Percentiles rank a stretch among this genome's conserved stretches.
Evolutionary conservation across 225 moss, liverwort and hornwort genomes (phyloP).

Genomic region (Takakia lepidozioides): DNA sequence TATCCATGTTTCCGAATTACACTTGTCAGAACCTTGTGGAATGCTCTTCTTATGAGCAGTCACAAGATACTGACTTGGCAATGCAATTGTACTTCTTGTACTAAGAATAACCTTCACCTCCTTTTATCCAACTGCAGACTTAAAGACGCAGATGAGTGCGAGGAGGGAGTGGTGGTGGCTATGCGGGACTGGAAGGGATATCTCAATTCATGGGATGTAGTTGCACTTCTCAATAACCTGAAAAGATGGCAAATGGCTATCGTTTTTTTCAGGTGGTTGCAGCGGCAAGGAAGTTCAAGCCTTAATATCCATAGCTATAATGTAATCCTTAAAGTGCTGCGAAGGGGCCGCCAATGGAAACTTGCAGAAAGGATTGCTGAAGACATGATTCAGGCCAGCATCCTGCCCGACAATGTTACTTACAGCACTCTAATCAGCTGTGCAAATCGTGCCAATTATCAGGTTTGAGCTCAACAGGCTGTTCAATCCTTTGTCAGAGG

Average conservation of each 20-base stretch:
- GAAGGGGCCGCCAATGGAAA: constrained; percentile 68
- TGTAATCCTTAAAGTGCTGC: constrained; percentile 75
- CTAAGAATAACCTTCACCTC: too few relatives aligned
- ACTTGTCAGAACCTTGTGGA: not conserved
- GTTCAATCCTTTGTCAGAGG: too few relatives aligned
- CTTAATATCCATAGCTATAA: constrained; percentile 70
- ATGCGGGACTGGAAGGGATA: constrained; percentile 46
- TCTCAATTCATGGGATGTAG: constrained; percentile 48
- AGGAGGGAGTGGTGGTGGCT: constrained; percentile 46
- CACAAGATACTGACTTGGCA: too few relatives aligned
- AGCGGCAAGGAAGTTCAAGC: constrained; percentile 31
- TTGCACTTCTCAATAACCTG: constrained; percentile 43
- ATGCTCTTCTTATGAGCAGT: not conserved
- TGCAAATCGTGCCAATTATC: constrained; percentile 62
- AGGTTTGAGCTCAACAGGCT: constrained; percentile 28
- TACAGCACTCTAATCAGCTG: constrained; percentile 97
- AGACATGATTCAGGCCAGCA: constrained; percentile 57
- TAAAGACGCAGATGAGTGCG: constrained; percentile 36
- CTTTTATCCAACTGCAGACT: too few relatives aligned
- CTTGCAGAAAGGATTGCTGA: constrained; percentile 52
- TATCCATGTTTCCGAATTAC: too few relatives aligned
- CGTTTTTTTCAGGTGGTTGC: constrained; percentile 68
- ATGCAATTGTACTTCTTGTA: too few relatives aligned
- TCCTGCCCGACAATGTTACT: constrained; percentile 71
- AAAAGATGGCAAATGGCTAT: constrained; percentile 63